Evolutionary conservation across 495 filamentous ascomycete genomes (phyloP).

Genomic region (Penicillium coffeae): DNA sequence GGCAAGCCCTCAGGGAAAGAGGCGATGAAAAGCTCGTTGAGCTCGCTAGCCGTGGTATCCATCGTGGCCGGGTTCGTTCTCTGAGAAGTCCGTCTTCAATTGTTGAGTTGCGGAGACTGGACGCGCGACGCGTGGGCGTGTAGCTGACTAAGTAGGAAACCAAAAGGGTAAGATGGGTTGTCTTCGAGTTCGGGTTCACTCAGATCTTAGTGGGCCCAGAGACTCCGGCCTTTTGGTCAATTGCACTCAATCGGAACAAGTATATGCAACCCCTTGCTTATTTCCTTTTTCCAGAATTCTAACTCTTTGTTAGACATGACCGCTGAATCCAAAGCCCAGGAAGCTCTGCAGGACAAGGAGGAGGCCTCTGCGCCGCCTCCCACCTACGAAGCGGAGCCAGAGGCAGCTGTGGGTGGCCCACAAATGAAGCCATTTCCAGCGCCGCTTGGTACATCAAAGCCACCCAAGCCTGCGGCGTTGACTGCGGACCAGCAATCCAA

Average conservation of each 20-base stretch:
- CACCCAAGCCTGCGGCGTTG: constrained; percentile 50
- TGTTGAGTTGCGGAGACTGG: constrained; percentile 3
- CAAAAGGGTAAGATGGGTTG: constrained; percentile 19
- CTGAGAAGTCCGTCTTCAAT: constrained; percentile 4
- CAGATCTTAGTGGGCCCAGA: constrained; percentile 1
- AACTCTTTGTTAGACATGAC: not conserved
- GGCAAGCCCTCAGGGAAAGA: constrained; percentile 54
- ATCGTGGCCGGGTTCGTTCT: constrained; percentile 9
- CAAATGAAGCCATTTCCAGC: constrained; percentile 67
- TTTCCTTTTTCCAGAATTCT: not conserved
- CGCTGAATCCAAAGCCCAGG: not conserved
- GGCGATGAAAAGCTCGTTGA: constrained; percentile 64
- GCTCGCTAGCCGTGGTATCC: constrained; percentile 41
- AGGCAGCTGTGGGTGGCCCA: constrained; percentile 42
- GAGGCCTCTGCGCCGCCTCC: constrained; percentile 8
- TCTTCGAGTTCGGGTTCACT: not conserved
- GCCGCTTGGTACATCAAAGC: constrained; percentile 55
- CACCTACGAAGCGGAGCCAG: constrained; percentile 41
- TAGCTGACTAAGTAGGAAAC: constrained; percentile 18
- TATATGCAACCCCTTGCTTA: not conserved
- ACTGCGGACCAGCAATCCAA: constrained; percentile 77
- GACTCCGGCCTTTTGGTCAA: not conserved
- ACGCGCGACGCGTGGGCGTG: constrained; percentile 20
- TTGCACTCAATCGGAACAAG: not conserved
- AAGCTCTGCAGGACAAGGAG: constrained; percentile 8